Evolutionary conservation across 805 yeast species (phyloP).

Genomic region (Teunomyces panamensis): DNA sequence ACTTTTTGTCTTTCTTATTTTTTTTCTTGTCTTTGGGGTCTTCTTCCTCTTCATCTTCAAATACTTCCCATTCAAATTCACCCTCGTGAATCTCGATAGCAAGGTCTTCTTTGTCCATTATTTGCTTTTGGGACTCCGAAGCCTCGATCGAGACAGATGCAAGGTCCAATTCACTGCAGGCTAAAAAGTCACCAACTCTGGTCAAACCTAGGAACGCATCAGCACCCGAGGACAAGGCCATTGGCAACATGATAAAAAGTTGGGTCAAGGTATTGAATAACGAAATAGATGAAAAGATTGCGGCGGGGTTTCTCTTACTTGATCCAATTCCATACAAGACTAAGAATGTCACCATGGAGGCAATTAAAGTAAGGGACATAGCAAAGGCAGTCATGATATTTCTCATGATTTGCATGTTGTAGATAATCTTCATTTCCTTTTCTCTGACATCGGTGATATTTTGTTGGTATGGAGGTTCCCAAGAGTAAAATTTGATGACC

Average conservation of each 20-base stretch:
- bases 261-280: conserved; percentile 60
- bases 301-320: conserved; percentile 49
- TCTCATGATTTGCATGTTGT: conserved; percentile 62
- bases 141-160: conserved; percentile 29
- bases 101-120: conserved; percentile 25
- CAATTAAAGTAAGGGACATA: conserved; percentile 62
- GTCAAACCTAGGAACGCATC: conserved; percentile 64
- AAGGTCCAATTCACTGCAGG: conserved; percentile 41
- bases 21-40: conserved; percentile 20
- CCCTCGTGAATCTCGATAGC: conserved; percentile 55
- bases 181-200: conserved; percentile 54
- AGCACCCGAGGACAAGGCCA: conserved; percentile 63
- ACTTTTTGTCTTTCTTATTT: conserved; percentile 5
- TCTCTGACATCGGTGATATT: conserved; percentile 54
- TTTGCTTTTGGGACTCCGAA: conserved; percentile 13
- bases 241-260: conserved; percentile 67
- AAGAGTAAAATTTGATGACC: conserved; percentile 81
- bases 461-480: conserved; percentile 79
- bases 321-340: conserved; percentile 32
- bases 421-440: conserved; percentile 59
- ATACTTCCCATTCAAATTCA: conserved; percentile 63
- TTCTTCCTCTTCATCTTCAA: conserved; percentile 16
- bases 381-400: conserved; percentile 63
- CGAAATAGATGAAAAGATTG: conserved; percentile 67
- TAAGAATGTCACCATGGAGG: conserved; percentile 59